Percentiles rank a stretch among this genome's conserved stretches.
Evolutionary conservation across 2,329 filamentous ascomycete genomes (phyloP).

Genomic region (Aureobasidium mangrovei): DNA sequence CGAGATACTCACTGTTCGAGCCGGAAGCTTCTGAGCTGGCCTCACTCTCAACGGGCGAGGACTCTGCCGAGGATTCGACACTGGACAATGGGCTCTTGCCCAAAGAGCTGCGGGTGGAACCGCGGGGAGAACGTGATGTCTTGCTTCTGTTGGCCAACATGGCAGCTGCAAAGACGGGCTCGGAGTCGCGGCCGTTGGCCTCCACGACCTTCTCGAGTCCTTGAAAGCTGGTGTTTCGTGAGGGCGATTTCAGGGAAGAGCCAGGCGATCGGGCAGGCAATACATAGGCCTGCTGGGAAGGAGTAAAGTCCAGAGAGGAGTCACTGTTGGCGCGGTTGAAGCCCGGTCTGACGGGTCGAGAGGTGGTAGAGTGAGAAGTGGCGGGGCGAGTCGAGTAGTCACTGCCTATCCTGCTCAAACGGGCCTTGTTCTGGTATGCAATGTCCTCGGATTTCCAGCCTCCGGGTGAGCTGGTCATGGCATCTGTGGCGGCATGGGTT

Average conservation of each 20-base stretch:
- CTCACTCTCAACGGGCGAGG: constrained; percentile 14
- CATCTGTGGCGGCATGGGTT: constrained; percentile 24
- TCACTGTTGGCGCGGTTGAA: constrained; percentile 8
- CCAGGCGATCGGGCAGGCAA: constrained; percentile 1
- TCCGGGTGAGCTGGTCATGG: constrained; percentile 15
- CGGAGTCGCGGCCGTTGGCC: constrained; percentile 4
- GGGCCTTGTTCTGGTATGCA: constrained; percentile 11
- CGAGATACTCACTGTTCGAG: neutral
- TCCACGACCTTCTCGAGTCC: constrained; percentile 11
- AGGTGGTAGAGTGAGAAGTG: constrained; percentile 2
- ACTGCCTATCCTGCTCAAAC: constrained; percentile 11
- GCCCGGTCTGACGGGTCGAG: constrained; percentile 1
- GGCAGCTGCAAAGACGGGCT: constrained; percentile 17
- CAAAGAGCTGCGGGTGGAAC: constrained; percentile 8
- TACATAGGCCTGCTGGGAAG: neutral
- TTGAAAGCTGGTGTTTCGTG: constrained; percentile 9
- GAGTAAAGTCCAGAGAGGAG: constrained; percentile 8
- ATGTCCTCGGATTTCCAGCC: constrained; percentile 10
- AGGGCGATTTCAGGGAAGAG: constrained; percentile 3
- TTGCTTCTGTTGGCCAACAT: constrained; percentile 16
- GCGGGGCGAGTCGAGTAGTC: constrained; percentile 11
- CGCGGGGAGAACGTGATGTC: constrained; percentile 2
- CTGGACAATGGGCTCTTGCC: constrained; percentile 15
- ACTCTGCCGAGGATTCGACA: constrained; percentile 11
- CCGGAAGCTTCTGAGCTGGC: constrained; percentile 9